Conservation (phyloP, 495 filamentous ascomycete genomes). For the Neurospora sp. region DNA sequence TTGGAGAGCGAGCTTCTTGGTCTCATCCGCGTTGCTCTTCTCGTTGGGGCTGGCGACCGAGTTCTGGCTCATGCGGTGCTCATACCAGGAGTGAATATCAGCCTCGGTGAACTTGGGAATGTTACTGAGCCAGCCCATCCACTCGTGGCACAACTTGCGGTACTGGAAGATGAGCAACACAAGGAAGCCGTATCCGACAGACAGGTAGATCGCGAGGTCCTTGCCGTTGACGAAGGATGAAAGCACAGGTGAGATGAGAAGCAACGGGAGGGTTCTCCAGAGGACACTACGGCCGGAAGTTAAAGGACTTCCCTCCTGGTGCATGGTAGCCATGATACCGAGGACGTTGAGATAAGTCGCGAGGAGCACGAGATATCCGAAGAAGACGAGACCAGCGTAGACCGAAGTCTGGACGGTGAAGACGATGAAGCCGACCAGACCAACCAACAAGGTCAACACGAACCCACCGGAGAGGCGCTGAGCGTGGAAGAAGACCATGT, state of each 20-base stretch:
- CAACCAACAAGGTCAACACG: conserved; percentile 11
- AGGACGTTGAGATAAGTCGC: conserved; percentile 42
- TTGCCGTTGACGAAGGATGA: conserved; percentile 35
- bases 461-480: conserved; percentile 20
- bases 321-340: conserved; percentile 25
- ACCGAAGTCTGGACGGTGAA: conserved; percentile 8
- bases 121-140: conserved; percentile 41
- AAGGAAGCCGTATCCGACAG: conserved; percentile 37
- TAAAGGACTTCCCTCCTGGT: conserved; percentile 16
- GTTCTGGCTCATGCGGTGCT: conserved; percentile 2
- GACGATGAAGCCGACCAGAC: conserved; percentile 6
- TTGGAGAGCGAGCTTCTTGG: conserved; percentile 6
- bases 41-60: not conserved
- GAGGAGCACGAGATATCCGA: conserved; percentile 38
- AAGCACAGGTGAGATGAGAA: conserved; percentile 37
- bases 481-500: conserved; percentile 21
- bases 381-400: conserved; percentile 35
- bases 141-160: conserved; percentile 36
- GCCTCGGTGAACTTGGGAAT: conserved; percentile 36
- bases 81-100: conserved; percentile 41
- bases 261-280: conserved; percentile 33
- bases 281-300: conserved; percentile 27
- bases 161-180: conserved; percentile 34
- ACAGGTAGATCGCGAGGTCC: conserved; percentile 39
- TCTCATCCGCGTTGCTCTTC: not conserved